Conservation (phyloP, 169 alveolate species). For the Babesia ovis region DNA sequence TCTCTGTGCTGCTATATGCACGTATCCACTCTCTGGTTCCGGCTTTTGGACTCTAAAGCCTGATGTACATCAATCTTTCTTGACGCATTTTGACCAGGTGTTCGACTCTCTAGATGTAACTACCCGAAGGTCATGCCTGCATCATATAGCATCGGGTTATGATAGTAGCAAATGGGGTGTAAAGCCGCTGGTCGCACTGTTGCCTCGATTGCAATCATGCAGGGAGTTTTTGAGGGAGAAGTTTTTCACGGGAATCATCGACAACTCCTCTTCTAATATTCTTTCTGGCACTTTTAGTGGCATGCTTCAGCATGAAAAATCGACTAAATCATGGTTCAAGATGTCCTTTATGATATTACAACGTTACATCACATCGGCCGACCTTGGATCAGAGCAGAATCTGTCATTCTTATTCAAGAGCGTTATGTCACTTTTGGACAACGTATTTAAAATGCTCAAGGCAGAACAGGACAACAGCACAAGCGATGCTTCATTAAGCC, state of each 20-base stretch:
- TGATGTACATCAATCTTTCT: conserved; percentile 7
- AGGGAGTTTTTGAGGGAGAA: not conserved
- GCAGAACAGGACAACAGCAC: not conserved
- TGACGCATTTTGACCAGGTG: conserved; percentile 8
- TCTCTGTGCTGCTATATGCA: conserved; percentile 1
- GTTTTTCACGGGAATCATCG: conserved; percentile 20
- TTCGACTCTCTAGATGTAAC: conserved; percentile 10
- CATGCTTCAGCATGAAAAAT: conserved; percentile 13
- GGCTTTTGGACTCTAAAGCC: conserved; percentile 39
- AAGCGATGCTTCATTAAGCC: not conserved
- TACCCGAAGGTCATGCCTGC: conserved; percentile 10
- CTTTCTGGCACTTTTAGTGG: conserved; percentile 14
- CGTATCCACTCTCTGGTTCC: conserved; percentile 11
- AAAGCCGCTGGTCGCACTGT: not conserved
- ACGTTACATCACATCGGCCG: conserved; percentile 5
- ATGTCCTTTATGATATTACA: conserved; percentile 9
- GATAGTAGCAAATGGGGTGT: conserved; percentile 3
- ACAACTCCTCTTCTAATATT: not conserved
- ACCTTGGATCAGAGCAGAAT: not conserved
- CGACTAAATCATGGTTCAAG: conserved; percentile 3
- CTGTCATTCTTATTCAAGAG: not conserved
- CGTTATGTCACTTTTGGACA: conserved; percentile 1
- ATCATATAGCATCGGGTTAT: conserved; percentile 4
- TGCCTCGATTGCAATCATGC: not conserved
- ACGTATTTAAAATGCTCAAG: conserved; percentile 5